Conservation (phyloP, 768 basidiomycete species). For the Termitomyces heimii region DNA sequence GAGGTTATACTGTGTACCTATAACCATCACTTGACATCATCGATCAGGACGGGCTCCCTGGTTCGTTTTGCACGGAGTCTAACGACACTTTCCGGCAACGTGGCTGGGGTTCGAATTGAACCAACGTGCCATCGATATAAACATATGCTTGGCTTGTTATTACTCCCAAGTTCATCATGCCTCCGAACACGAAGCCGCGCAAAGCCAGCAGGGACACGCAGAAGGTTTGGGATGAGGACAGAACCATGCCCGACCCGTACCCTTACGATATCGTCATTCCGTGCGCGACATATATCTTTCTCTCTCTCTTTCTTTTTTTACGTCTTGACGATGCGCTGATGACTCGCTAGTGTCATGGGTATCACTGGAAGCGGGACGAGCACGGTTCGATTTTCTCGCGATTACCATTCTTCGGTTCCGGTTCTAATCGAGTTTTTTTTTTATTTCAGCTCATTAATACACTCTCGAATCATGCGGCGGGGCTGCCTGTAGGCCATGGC, state of each 20-base stretch:
- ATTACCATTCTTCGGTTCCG: not conserved
- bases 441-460: slow-evolving; percentile 11
- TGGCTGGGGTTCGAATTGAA: not conserved
- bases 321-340: not conserved
- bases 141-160: not conserved
- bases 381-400: slow-evolving; percentile 3
- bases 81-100: not conserved
- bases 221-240: slow-evolving; percentile 3
- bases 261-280: slow-evolving; percentile 13
- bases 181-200: slow-evolving; percentile 1
- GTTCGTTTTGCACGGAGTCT: not conserved
- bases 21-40: not conserved
- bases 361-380: slow-evolving; percentile 12
- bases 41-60: not conserved
- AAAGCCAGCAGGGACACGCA: not conserved
- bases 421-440: not conserved
- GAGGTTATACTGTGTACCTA: not conserved
- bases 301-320: too few species aligned
- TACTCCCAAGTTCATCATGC: not conserved
- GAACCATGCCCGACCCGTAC: slow-evolving; percentile 5
- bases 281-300: too few species aligned
- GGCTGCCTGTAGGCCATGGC: slow-evolving; percentile 8
- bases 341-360: slow-evolving; percentile 5
- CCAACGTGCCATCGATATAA: slow-evolving; percentile 1
- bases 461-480: not conserved